phyloP scores from a whole-genome alignment of 73 alveolate species.

The Blepharisma japonicum region DNA sequence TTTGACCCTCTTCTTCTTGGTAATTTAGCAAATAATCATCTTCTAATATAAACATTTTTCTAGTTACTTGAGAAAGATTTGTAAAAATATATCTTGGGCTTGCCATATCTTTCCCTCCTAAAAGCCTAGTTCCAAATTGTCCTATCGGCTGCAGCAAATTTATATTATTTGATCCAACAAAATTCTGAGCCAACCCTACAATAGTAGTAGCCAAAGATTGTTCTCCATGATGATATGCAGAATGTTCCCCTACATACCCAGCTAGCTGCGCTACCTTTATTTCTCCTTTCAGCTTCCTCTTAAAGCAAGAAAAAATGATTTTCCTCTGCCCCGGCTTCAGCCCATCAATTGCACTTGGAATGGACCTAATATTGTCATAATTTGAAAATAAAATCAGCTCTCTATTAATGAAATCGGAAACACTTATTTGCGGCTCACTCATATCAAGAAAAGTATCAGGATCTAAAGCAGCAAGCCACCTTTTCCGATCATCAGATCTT shows the following conservation, averaged over 20 bases:
- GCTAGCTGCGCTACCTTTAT: conserved; percentile 97
- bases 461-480: conserved; percentile 75
- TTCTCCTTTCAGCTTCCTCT: conserved; percentile 85
- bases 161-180: conserved; percentile 96
- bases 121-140: conserved; percentile 96
- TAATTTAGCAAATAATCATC: conserved; percentile 88
- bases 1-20: conserved; percentile 91
- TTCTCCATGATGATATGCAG: conserved; percentile 99
- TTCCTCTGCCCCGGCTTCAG: conserved; percentile 96
- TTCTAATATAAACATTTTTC: conserved; percentile 74
- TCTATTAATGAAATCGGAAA: conserved; percentile 89
- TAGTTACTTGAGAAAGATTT: conserved; percentile 67
- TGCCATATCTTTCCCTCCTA: conserved; percentile 99
- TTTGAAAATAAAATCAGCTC: conserved; percentile 93
- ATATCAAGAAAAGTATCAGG: conserved; percentile 69
- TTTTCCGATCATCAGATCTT: conserved; percentile 95
- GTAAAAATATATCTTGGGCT: conserved; percentile 97
- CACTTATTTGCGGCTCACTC: conserved; percentile 48
- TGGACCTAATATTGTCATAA: conserved; percentile 94
- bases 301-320: conserved; percentile 85
- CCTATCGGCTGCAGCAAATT: conserved; percentile 96
- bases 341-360: conserved; percentile 97
- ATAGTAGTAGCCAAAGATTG: conserved; percentile 85
- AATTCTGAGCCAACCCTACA: conserved; percentile 98
- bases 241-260: conserved; percentile 96